Base-by-base conservation (phyloP, 2,329 filamentous ascomycete species). In the Paecilomyces variotii region DNA sequence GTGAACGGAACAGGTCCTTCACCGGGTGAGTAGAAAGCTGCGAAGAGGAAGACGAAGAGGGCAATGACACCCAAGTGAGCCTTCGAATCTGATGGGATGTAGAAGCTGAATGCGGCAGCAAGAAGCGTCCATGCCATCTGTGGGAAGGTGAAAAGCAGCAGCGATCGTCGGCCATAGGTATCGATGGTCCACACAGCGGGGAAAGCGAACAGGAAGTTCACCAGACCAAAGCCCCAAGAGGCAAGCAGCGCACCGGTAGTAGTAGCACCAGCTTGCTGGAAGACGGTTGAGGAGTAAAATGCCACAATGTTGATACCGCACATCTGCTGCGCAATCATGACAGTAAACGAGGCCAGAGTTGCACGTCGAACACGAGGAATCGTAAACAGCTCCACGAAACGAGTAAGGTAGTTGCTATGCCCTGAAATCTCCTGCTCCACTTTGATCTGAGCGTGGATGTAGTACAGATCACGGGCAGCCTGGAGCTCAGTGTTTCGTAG, bases 311-410 rank as follows among this genome's bases (percentile, higher is more conserved):
- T 89, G 71, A 88, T 80, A 74, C 82, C 83, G 65, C 85, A 88
- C 82, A 88, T 86, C 71, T 89, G 86, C 71, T 89, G 87, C 0
- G 85, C 85, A 65, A 89, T 85, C 90, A 95, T 95, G 64, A 93
- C 89, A 1, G 85, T 84, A 63, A 86, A 89, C 0, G 89, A 88
- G 4, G 90, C 90, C 30, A 89, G 79, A 2, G 86, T 92, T 2
- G 91, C 91, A 49, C 78, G 76, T 45, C 78, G 74, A 57, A 79
- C 72, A 19, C 78, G 75, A 4, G 78, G 78, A 56, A 80, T 76
- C 11, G 78, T 79, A 61, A 80, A 80, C 0, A 84, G 70, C 60
- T 80, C 74, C 51, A 77, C 56, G 63, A 90, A 85, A 14, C 87
- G 83, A 25, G 77, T 82, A 55, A 84, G 34, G 66, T 88, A 87